Evolutionary conservation across 2,329 filamentous ascomycete genomes (phyloP), one percentile per base, ranked within the genome.

Genomic region (Hypoxylon rubiginosum): DNA sequence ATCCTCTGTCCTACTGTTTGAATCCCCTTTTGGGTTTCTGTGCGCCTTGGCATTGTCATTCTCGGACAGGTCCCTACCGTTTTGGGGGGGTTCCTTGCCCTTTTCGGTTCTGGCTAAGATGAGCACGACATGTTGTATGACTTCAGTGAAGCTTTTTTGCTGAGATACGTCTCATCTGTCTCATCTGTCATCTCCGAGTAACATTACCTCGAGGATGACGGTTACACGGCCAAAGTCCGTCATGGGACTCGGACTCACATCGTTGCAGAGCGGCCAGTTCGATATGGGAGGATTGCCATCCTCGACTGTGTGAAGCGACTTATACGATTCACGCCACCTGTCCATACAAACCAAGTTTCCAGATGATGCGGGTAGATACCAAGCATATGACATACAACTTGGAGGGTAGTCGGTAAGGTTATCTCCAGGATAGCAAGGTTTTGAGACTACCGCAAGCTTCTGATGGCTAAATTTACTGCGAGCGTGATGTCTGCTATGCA

Each of bases 181-280:
- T 64, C 64, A 68, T 58, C 62, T 62, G 59, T 64, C 69, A 71
- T 64, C 64, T 70, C 62, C 59, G 63, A 66, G 55, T 62, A 60
- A 60, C 64, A 66, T 62, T 62, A 56, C 66, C 61, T 69, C 61
- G 63, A 66, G 49, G 52, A 53, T 48, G 17, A 19, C 30, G 10
- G 67, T 60, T 63, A 64, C 64, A 67, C 67, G 43, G 32, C 58
- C 34, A 10, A 6, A 13, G 39, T 43, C 55, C 48, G 49, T 59
- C 62, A 67, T 46, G 59, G 58, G 13, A 36, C 43, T 46, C 56
- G 32, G 30, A 7, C 11, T 43, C 30, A 21, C 34, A 48, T 36
- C 21, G 13, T 52, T 32, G 10, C 21, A 24, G 4, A 24, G 21
- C 43, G 53, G 36, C 15, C 41, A 36, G 24, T 19, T 19, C 17